phyloP scores from a whole-genome alignment of 2,329 filamentous ascomycete genomes.

The Penicillium rolfsii region DNA sequence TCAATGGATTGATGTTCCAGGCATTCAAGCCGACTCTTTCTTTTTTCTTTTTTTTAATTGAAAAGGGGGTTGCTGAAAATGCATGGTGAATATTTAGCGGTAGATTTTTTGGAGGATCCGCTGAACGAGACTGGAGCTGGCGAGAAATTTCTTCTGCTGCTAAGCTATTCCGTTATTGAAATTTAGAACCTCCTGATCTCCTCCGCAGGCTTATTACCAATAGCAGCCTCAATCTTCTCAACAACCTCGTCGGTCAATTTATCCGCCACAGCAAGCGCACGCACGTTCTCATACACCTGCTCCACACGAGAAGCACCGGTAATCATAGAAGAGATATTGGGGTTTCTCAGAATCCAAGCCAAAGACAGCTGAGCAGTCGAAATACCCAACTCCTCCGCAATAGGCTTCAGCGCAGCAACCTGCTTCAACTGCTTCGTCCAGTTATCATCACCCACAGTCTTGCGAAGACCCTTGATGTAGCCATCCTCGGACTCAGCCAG shows the following conservation, averaged over 20 bases:
- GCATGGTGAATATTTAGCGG: not conserved
- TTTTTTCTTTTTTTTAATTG: too few relatives aligned
- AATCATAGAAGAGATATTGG: conserved; percentile 58
- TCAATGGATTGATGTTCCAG: too few relatives aligned
- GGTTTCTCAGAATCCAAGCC: conserved; percentile 61
- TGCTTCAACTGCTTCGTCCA: conserved; percentile 31
- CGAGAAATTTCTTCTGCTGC: conserved; percentile 18
- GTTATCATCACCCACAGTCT: conserved; percentile 48
- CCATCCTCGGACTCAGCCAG: conserved; percentile 59
- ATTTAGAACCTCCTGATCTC: conserved; percentile 25
- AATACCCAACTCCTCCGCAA: conserved; percentile 67
- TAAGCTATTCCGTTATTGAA: not conserved
- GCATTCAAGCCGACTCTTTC: too few relatives aligned
- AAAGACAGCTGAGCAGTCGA: conserved; percentile 60
- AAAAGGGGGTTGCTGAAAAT: too few relatives aligned
- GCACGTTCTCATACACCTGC: conserved; percentile 48
- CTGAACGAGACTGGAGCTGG: not conserved
- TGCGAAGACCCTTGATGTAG: conserved; percentile 55
- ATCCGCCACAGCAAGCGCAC: conserved; percentile 49
- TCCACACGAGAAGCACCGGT: conserved; percentile 52
- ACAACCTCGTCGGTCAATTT: conserved; percentile 50
- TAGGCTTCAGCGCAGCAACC: conserved; percentile 54
- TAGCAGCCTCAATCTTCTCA: conserved; percentile 50
- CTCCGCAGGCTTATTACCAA: conserved; percentile 25
- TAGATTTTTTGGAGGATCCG: not conserved